Percentiles rank a stretch among this genome's conserved stretches.
phyloP scores from a whole-genome alignment of 345 rosid species.

The Citrus unshiu region DNA sequence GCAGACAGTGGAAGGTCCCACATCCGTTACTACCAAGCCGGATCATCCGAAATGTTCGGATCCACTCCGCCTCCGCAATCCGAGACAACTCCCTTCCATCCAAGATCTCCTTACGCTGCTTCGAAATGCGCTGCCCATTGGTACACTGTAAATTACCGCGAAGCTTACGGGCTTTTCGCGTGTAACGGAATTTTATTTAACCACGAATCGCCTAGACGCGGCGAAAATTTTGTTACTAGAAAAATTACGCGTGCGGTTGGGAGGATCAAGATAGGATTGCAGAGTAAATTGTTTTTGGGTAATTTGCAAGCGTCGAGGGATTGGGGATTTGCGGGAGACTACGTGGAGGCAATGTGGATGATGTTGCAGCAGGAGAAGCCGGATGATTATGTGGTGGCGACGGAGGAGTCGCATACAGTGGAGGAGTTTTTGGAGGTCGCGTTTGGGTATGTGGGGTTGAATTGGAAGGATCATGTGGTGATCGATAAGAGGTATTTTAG shows the following conservation, averaged over 20 bases:
- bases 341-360: constrained; percentile 99
- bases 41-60: constrained; percentile 97
- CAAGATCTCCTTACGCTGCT: constrained; percentile 95
- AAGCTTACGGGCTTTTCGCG: constrained; percentile 81
- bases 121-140: constrained; percentile 95
- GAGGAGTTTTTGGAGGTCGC: constrained; percentile 87
- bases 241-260: constrained; percentile 95
- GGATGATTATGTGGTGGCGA: constrained; percentile 91
- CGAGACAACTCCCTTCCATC: constrained; percentile 84
- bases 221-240: constrained; percentile 92
- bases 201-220: constrained; percentile 90
- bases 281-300: constrained; percentile 79
- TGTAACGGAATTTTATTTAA: constrained; percentile 92
- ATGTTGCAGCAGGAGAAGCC: constrained; percentile 95
- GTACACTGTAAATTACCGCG: constrained; percentile 96
- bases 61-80: constrained; percentile 88
- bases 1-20: constrained; percentile 60
- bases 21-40: constrained; percentile 85
- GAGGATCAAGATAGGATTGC: constrained; percentile 77
- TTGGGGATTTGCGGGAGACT: constrained; percentile 97
- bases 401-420: constrained; percentile 88
- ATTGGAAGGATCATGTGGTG: constrained; percentile 58
- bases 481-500: constrained; percentile 61
- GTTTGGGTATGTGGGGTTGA: constrained; percentile 56
- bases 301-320: constrained; percentile 86